Evolutionary conservation across 1,139 yeast species (phyloP).

Genomic region (Yamadazyma kanchanaburiensis): DNA sequence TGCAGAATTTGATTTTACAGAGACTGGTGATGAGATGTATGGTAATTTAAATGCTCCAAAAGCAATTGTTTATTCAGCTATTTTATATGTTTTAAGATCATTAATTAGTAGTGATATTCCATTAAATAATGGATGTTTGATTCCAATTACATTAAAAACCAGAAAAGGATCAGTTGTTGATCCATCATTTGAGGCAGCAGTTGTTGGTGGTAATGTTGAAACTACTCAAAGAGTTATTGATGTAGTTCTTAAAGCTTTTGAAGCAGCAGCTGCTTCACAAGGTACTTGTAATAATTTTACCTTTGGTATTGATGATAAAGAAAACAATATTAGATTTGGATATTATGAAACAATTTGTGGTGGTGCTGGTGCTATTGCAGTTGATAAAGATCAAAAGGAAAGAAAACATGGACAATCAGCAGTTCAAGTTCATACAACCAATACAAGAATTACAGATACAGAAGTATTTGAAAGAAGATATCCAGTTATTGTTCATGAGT

Average conservation of each 20-base stretch:
- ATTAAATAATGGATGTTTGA: slow-evolving; percentile 77
- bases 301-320: slow-evolving; percentile 41
- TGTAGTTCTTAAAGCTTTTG: slow-evolving; percentile 70
- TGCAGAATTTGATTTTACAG: slow-evolving; percentile 40
- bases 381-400: slow-evolving; percentile 16
- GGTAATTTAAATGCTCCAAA: slow-evolving; percentile 47
- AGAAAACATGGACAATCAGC: slow-evolving; percentile 48
- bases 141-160: slow-evolving; percentile 63
- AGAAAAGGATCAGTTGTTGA: slow-evolving; percentile 68
- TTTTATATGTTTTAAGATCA: slow-evolving; percentile 72
- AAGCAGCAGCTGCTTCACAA: slow-evolving; percentile 62
- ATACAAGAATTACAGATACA: slow-evolving; percentile 47
- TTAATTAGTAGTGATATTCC: slow-evolving; percentile 78
- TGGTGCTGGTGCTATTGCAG: slow-evolving; percentile 38
- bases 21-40: slow-evolving; percentile 41
- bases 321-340: slow-evolving; percentile 37
- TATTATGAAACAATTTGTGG: slow-evolving; percentile 50
- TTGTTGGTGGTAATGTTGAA: slow-evolving; percentile 87
- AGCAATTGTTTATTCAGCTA: slow-evolving; percentile 80
- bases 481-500: slow-evolving; percentile 44
- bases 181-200: slow-evolving; percentile 78
- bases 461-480: slow-evolving; percentile 47
- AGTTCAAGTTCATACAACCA: slow-evolving; percentile 48
- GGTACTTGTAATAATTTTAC: slow-evolving; percentile 51
- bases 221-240: slow-evolving; percentile 84